A percentile compares a stretch with the other conserved stretches of the same genome.
Conservation (phyloP, 2,329 filamentous ascomycete genomes). For the Diaporthe caulivora region DNA sequence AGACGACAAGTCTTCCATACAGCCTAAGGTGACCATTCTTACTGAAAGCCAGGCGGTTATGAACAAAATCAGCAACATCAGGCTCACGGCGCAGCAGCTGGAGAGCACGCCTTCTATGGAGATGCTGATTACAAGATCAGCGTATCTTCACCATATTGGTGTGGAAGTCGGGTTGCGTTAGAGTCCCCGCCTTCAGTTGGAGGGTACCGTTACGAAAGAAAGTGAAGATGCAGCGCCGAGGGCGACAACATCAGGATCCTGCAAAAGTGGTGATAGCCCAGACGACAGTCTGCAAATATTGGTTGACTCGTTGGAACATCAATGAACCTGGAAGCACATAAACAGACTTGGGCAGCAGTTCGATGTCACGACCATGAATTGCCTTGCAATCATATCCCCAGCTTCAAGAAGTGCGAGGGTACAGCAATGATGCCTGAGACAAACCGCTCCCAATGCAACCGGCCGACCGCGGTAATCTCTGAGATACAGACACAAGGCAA, state of each 20-base stretch:
- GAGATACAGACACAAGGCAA: neutral
- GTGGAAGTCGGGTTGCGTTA: neutral
- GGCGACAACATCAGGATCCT: neutral
- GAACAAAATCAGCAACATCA: neutral
- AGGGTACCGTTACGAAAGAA: neutral
- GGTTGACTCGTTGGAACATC: neutral
- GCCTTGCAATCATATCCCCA: neutral
- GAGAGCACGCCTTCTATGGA: neutral
- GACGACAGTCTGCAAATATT: neutral
- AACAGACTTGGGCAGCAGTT: neutral
- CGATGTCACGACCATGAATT: neutral
- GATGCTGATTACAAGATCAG: slow-evolving; percentile 1
- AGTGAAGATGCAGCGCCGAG: neutral
- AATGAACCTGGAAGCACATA: neutral
- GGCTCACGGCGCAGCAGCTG: neutral
- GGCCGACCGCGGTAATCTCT: neutral
- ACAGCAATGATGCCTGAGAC: neutral
- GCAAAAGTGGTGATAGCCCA: neutral
- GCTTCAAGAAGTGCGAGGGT: neutral
- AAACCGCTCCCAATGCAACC: neutral
- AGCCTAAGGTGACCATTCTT: neutral
- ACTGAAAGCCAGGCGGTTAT: neutral
- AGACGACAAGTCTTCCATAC: neutral
- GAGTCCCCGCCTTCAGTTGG: neutral
- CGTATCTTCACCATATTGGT: neutral